Percentiles rank a stretch among this genome's conserved stretches.
Evolutionary conservation across 106 monocot genomes (phyloP).

Genomic region (Allium fistulosum): DNA sequence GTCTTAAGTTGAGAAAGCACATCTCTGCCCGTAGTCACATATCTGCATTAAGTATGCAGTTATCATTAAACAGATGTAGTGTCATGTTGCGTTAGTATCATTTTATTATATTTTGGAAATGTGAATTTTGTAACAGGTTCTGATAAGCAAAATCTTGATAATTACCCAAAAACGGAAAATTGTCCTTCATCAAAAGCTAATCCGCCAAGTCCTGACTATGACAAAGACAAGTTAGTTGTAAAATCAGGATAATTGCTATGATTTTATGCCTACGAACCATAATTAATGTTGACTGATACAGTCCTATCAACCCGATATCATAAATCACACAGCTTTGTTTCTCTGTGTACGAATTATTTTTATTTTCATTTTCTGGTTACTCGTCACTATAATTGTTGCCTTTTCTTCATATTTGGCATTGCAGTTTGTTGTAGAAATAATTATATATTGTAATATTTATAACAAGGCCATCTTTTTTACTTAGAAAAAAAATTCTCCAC

Average conservation of each 20-base stretch:
- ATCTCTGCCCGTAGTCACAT: constrained; percentile 61
- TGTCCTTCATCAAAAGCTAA: constrained; percentile 96
- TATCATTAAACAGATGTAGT: not conserved
- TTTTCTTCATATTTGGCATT: too few relatives aligned
- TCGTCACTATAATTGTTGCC: too few relatives aligned
- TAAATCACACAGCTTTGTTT: not conserved
- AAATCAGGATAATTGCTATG: not conserved
- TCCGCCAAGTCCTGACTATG: constrained; percentile 85
- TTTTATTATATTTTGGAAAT: too few relatives aligned
- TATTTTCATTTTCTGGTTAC: not conserved
- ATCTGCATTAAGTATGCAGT: constrained; percentile 24
- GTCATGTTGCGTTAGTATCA: too few relatives aligned
- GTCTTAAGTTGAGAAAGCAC: constrained; percentile 78
- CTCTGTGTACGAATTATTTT: not conserved
- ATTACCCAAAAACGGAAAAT: constrained; percentile 93
- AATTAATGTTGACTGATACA: not conserved
- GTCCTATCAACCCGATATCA: too few relatives aligned
- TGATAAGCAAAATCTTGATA: not conserved
- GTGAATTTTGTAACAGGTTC: too few relatives aligned
- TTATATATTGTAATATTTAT: too few relatives aligned
- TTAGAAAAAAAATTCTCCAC: too few relatives aligned
- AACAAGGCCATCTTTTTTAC: too few relatives aligned
- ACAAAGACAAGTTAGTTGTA: not conserved
- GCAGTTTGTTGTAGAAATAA: too few relatives aligned
- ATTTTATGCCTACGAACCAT: too few relatives aligned